phyloP scores from a whole-genome alignment of 352 stramenopile species.

The Phytophthora idaei region DNA sequence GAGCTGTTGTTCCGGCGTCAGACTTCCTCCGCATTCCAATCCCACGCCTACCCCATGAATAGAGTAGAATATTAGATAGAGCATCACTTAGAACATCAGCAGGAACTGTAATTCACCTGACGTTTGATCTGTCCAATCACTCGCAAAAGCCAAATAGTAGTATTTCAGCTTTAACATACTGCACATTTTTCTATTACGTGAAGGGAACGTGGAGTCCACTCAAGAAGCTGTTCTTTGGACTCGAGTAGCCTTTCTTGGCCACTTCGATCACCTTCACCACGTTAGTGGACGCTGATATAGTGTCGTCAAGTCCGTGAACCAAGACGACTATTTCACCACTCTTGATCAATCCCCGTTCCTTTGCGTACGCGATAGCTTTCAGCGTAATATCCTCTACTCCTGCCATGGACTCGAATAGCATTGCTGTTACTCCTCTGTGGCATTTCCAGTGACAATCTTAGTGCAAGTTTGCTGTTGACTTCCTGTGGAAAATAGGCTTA shows the following conservation, averaged over 20 bases:
- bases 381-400: slow-evolving; percentile 87
- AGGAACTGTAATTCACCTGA: background rate
- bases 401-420: slow-evolving; percentile 81
- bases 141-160: background rate
- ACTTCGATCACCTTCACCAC: slow-evolving; percentile 91
- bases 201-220: slow-evolving; percentile 50
- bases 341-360: slow-evolving; percentile 81
- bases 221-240: slow-evolving; percentile 69
- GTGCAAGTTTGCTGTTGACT: background rate
- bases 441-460: slow-evolving; percentile 12
- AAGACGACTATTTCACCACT: slow-evolving; percentile 90
- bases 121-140: slow-evolving; percentile 9
- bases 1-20: slow-evolving; percentile 69
- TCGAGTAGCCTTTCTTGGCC: slow-evolving; percentile 67
- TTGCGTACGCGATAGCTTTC: slow-evolving; percentile 83
- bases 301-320: slow-evolving; percentile 90
- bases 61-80: slow-evolving; percentile 37
- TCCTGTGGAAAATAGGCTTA: slow-evolving; percentile 27
- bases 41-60: slow-evolving; percentile 53
- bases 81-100: slow-evolving; percentile 5
- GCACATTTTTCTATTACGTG: slow-evolving; percentile 17
- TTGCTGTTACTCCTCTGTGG: slow-evolving; percentile 61
- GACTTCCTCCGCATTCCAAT: slow-evolving; percentile 86
- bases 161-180: background rate
- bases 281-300: slow-evolving; percentile 82